Percentiles rank a stretch among this genome's conserved stretches.
Evolutionary conservation across 129 eudicot species (phyloP).

Genomic region (Rutidosis leptorrhynchoides): DNA sequence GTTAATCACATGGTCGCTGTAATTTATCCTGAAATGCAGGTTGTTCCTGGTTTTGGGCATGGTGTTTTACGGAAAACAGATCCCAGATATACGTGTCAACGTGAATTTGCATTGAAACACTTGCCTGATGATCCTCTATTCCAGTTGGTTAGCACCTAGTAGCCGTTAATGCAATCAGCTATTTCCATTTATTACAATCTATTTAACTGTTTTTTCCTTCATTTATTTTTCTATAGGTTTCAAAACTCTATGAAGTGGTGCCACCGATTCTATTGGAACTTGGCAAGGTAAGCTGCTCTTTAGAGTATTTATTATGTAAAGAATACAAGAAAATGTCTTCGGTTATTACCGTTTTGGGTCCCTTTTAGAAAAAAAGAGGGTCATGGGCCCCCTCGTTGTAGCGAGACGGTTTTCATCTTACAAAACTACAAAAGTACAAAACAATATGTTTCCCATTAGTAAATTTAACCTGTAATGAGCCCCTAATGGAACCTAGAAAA

Average conservation of each 20-base stretch:
- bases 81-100: slow-evolving; percentile 92
- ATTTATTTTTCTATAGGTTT: slow-evolving; percentile 48
- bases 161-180: background rate
- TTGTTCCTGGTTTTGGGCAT: slow-evolving; percentile 97
- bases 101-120: slow-evolving; percentile 92
- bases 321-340: background rate
- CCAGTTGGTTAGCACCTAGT: slow-evolving; percentile 52
- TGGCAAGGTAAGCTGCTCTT: slow-evolving; percentile 68
- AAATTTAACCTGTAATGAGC: too few relatives aligned
- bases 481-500: too few relatives aligned
- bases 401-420: too few relatives aligned
- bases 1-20: background rate
- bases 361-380: slow-evolving; percentile 6
- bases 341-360: background rate
- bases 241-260: slow-evolving; percentile 94
- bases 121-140: slow-evolving; percentile 89
- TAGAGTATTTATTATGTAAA: background rate
- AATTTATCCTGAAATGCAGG: slow-evolving; percentile 39
- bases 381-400: too few relatives aligned
- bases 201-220: slow-evolving; percentile 16
- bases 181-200: background rate
- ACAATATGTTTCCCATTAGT: too few relatives aligned
- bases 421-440: too few relatives aligned
- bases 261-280: slow-evolving; percentile 93
- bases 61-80: slow-evolving; percentile 92